These are phyloP conservation scores for Mikania micrantha DNA, from an alignment of 129 eudicot genomes.

Conservation along the genomic window DNA sequence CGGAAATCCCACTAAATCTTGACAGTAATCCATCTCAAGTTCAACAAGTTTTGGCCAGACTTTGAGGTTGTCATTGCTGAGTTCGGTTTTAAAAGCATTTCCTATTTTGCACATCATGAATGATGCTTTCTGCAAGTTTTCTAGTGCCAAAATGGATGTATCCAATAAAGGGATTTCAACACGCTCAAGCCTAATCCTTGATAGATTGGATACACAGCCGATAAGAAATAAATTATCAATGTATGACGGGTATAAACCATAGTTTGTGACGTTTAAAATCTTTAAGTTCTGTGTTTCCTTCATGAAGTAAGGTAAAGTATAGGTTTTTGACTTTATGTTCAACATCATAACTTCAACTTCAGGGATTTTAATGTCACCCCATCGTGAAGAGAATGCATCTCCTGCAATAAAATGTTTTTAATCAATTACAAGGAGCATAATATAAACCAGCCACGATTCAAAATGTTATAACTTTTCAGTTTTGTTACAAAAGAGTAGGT, in stretches of 20 bases:
- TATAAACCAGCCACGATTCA: neutral
- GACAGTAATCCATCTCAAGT: conserved; percentile 36
- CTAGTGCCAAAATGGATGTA: conserved; percentile 6
- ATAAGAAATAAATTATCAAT: conserved; percentile 16
- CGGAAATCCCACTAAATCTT: conserved; percentile 22
- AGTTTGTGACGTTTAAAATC: conserved; percentile 38
- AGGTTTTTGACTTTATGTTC: conserved; percentile 33
- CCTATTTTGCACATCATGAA: conserved; percentile 36
- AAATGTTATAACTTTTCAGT: neutral
- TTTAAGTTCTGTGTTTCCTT: conserved; percentile 25
- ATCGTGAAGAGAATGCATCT: conserved; percentile 30
- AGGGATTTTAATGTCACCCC: conserved; percentile 34
- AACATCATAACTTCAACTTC: conserved; percentile 33
- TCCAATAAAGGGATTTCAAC: conserved; percentile 25
- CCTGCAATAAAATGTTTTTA: conserved; percentile 21
- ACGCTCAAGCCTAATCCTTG: conserved; percentile 36
- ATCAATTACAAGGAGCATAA: neutral
- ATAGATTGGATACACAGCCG: conserved; percentile 22
- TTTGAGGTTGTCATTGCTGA: neutral
- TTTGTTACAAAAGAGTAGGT: no score
- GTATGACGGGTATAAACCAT: conserved; percentile 30
- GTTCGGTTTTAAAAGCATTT: conserved; percentile 14
- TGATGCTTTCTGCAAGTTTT: conserved; percentile 34
- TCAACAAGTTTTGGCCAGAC: conserved; percentile 33
- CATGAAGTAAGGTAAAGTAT: conserved; percentile 38